Base-by-base conservation (phyloP, 2,329 filamentous ascomycete species). In the Alternaria panax region DNA sequence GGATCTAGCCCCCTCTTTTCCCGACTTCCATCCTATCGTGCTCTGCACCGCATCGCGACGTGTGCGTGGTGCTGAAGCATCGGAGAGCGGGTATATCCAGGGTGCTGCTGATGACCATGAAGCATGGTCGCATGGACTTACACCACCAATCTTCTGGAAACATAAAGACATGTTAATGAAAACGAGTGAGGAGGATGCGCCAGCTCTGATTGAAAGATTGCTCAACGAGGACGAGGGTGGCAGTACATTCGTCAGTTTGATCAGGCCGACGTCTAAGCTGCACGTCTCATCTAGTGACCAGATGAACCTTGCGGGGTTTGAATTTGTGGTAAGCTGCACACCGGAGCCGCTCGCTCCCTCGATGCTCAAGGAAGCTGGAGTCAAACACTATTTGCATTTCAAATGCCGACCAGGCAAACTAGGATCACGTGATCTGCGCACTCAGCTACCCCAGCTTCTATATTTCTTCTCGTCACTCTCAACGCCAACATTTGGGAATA, bases 101-200 rank as follows among this genome's bases (percentile, higher is more conserved):
- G 95, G 95, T 51, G 94, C 94, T 0, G 95, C 91, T 2, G 95
- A 99, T 77, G 95, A 99, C 75, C 92, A 91, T 12, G 95, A 99
- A 81, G 92, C 92, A 67, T 99, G 95, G 95, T 90, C 93, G 1
- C 81, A 86, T 25, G 92, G 92, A 0, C 84, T 98, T 16, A 95
- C 91, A 0, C 87, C 94, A 0, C 75, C 81, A 0, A 64, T 94
- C 0, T 99, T 97, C 79, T 99, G 95, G 95, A 78, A 78, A 2
- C 83, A 97, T 67, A 81, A 80, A 41, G 80, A 86, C 0, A 38
- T 73, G 6, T 80, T 98, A 11, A 80, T 96, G 20, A 76, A 76
- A 0, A 85, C 89, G 0, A 71, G 85, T 0, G 93, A 97, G 70
- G 84, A 86, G 9, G 87, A 92, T 2, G 77, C 90, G 6, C 83